A percentile compares a stretch with the other conserved stretches of the same genome.
Evolutionary conservation across 2,329 filamentous ascomycete genomes (phyloP).

Genomic region (Colletotrichum sp.): DNA sequence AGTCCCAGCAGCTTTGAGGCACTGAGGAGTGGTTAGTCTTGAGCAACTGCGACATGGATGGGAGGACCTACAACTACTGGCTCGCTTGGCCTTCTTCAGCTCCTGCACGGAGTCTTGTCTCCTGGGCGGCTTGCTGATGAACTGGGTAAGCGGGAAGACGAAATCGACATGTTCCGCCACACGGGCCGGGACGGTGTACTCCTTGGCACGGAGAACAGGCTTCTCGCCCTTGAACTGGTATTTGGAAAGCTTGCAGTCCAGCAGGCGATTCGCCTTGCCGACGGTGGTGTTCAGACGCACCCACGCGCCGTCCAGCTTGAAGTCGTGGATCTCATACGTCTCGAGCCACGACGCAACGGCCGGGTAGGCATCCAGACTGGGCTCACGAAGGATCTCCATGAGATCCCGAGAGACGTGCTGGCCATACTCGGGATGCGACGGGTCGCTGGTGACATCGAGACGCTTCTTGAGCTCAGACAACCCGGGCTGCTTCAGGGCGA

Average conservation of each 20-base stretch:
- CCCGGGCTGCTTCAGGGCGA: slow-evolving; percentile 19
- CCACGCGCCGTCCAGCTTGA: slow-evolving; percentile 41
- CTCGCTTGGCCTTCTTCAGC: not conserved
- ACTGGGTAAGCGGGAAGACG: slow-evolving; percentile 54
- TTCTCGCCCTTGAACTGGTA: slow-evolving; percentile 44
- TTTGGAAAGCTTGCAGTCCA: slow-evolving; percentile 43
- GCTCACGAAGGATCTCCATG: slow-evolving; percentile 38
- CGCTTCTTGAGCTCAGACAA: slow-evolving; percentile 8
- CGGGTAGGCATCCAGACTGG: slow-evolving; percentile 35
- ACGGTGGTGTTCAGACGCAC: slow-evolving; percentile 48
- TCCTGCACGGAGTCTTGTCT: slow-evolving; percentile 29
- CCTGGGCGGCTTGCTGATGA: slow-evolving; percentile 44
- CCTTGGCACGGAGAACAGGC: slow-evolving; percentile 46
- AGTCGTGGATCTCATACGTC: slow-evolving; percentile 38
- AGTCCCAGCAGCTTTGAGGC: slow-evolving; percentile 3
- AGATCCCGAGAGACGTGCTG: slow-evolving; percentile 40
- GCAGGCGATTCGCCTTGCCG: slow-evolving; percentile 40
- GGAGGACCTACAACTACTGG: not conserved
- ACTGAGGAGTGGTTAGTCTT: not conserved
- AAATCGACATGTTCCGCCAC: slow-evolving; percentile 47
- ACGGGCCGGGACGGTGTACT: slow-evolving; percentile 48
- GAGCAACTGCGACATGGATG: not conserved
- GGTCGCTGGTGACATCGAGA: slow-evolving; percentile 25
- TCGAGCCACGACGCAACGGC: slow-evolving; percentile 47
- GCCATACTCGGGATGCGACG: not conserved